These are phyloP conservation scores for Colletotrichum sojae DNA, from an alignment of 2,329 filamentous ascomycete species.

Conservation along the genomic window DNA sequence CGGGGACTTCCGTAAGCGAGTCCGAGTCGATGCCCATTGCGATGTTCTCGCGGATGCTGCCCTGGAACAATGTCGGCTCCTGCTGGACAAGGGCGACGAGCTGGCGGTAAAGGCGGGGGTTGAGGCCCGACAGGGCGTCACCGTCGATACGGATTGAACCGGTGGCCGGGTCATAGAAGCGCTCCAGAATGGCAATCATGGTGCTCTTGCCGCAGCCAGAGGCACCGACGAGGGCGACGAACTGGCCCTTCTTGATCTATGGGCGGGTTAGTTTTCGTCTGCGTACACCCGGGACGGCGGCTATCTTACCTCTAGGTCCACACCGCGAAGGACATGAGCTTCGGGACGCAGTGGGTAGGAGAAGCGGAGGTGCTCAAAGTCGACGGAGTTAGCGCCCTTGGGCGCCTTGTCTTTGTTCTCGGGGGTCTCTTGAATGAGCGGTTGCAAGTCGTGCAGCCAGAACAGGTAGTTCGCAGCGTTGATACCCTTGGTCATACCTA, in stretches of 20 bases:
- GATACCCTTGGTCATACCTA: constrained; percentile 64
- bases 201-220: constrained; percentile 74
- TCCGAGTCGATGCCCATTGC: constrained; percentile 50
- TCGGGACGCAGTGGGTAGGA: constrained; percentile 69
- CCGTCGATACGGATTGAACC: constrained; percentile 64
- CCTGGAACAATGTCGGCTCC: constrained; percentile 67
- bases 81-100: constrained; percentile 71
- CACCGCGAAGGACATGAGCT: constrained; percentile 57
- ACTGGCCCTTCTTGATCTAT: constrained; percentile 62
- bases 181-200: constrained; percentile 66
- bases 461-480: constrained; percentile 65
- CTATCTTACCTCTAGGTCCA: constrained; percentile 54
- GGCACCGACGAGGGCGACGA: constrained; percentile 68
- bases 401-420: constrained; percentile 56
- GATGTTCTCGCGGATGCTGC: constrained; percentile 63
- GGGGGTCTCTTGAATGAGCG: constrained; percentile 57
- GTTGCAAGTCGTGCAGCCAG: constrained; percentile 60
- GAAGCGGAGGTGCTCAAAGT: constrained; percentile 71
- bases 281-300: too few species aligned
- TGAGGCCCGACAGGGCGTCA: constrained; percentile 57
- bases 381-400: constrained; percentile 54
- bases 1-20: constrained; percentile 44
- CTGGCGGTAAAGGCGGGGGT: constrained; percentile 65
- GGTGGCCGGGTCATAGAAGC: constrained; percentile 59
- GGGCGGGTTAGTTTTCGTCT: constrained; percentile 11